phyloP scores from a whole-genome alignment of 495 filamentous ascomycete genomes.

The Aspergillus campestris region DNA sequence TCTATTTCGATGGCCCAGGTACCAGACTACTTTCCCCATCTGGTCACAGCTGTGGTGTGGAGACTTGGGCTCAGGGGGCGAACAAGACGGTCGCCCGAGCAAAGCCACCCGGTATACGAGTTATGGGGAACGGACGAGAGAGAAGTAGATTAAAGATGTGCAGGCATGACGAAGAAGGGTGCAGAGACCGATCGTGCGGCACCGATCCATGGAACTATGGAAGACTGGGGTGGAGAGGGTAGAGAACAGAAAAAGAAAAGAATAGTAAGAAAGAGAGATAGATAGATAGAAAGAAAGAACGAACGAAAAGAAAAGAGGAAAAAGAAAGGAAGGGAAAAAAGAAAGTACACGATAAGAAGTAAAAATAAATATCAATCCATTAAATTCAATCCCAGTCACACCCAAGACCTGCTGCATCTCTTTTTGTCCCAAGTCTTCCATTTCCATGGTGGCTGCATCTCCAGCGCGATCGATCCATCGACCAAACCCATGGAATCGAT shows the following conservation, averaged over 20 bases:
- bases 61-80: too few relatives aligned
- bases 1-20: too few relatives aligned
- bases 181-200: neutral
- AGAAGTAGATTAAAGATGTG: constrained; percentile 1
- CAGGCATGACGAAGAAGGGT: neutral
- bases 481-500: constrained; percentile 1
- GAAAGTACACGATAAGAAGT: constrained; percentile 1
- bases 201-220: neutral
- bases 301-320: constrained; percentile 1
- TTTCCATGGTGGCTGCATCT: too few relatives aligned
- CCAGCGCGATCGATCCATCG: constrained; percentile 7
- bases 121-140: neutral
- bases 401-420: too few relatives aligned
- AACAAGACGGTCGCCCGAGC: too few relatives aligned
- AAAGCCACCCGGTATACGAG: too few relatives aligned
- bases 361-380: neutral
- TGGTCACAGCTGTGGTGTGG: too few relatives aligned
- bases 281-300: neutral
- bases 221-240: neutral
- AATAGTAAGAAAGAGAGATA: neutral
- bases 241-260: neutral
- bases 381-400: too few relatives aligned
- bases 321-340: constrained; percentile 1
- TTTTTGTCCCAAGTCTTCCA: too few relatives aligned
- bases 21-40: too few relatives aligned